A percentile compares a stretch with the other conserved stretches of the same genome.
phyloP scores from a whole-genome alignment of 805 yeast genomes.

The Isabelozyma rhagii region DNA sequence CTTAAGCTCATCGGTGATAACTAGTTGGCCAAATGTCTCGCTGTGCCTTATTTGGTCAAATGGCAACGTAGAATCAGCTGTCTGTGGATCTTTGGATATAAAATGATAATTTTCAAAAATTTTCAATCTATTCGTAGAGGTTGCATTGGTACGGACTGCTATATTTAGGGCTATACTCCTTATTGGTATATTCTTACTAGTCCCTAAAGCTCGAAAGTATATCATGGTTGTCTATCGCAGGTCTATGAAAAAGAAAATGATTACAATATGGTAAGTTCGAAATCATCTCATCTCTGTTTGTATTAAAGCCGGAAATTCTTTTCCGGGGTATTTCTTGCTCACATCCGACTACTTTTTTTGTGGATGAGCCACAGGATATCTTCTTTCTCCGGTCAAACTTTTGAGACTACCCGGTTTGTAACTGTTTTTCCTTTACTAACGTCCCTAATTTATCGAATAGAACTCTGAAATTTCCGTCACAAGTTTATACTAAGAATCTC shows the following conservation, averaged over 20 bases:
- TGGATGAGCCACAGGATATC: too few species aligned
- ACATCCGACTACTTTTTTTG: too few species aligned
- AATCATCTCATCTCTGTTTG: neutral
- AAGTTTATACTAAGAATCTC: too few species aligned
- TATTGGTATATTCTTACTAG: neutral
- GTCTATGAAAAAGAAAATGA: neutral
- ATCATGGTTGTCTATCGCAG: neutral
- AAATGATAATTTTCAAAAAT: neutral
- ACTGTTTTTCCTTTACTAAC: too few species aligned
- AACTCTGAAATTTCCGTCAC: too few species aligned
- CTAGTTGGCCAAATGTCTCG: slow-evolving; percentile 22
- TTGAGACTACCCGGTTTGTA: too few species aligned
- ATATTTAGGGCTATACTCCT: neutral
- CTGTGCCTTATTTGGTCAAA: slow-evolving; percentile 18
- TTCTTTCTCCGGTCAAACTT: too few species aligned
- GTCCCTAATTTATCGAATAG: too few species aligned
- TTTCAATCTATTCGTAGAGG: neutral
- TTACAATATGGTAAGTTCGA: neutral
- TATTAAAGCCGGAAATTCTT: neutral
- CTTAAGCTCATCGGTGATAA: slow-evolving; percentile 14
- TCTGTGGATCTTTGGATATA: neutral
- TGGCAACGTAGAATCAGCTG: slow-evolving; percentile 7
- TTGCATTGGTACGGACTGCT: neutral
- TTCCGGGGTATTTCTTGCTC: too few species aligned
- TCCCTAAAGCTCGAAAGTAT: neutral